Evolutionary conservation across 2,329 filamentous ascomycete genomes (phyloP), one percentile per base, ranked within the genome.

Genomic region (Fusarium cicatricum): DNA sequence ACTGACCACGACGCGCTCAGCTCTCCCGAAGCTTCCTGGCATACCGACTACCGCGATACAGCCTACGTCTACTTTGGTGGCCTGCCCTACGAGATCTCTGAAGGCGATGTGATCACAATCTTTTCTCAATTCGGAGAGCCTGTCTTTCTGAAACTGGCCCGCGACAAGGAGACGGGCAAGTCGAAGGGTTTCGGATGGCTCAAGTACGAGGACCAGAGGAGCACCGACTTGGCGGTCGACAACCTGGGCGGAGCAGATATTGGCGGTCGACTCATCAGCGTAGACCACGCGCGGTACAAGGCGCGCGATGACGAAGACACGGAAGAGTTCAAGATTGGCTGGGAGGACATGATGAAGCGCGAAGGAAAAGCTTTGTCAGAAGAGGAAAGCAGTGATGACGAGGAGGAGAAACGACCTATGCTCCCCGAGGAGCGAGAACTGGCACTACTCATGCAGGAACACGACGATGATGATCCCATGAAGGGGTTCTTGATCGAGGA

Each of bases 71-170:
- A 97, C 81, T 93, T 99, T 66, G 96, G 96, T 71, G 94, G 94
- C 23, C 84, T 99, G 11, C 92, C 93, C 4, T 96, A 90, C 76
- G 91, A 96, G 70, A 84, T 99, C 34, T 92, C 92, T 42, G 95
- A 99, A 79, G 96, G 96, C 75, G 95, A 99, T 76, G 84, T 99
- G 60, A 86, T 98, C 65, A 93, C 93, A 11, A 96, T 99, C 57
- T 99, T 98, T 80, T 97, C 92, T 7, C 95, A 99, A 74, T 99
- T 89, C 72, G 95, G 95, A 67, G 94, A 98, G 72, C 96, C 96
- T 2, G 91, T 93, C 3, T 96, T 94, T 76, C 83, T 99, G 55
- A 96, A 97, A 69, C 85, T 99, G 11, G 88, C 90, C 41, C 91
- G 95, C 70, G 95, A 99, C 81, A 95, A 95, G 72, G 96, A 98